Conservation (phyloP, 129 eudicot species). For the Kitagawia praeruptora region DNA sequence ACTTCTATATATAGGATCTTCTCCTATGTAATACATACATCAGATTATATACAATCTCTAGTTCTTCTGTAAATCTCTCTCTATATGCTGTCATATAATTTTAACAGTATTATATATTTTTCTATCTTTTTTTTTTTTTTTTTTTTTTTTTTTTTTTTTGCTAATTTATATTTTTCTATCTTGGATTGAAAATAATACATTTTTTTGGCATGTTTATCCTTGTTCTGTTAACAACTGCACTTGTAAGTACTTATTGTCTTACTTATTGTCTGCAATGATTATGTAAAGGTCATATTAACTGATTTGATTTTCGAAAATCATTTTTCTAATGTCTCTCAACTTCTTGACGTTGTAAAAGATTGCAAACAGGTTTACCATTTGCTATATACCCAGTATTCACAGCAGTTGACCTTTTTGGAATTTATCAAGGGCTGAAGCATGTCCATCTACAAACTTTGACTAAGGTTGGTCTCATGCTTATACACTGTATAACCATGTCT, state of each 20-base stretch:
- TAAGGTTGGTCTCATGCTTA: constrained; percentile 47
- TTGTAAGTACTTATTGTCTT: neutral
- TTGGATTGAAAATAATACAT: neutral
- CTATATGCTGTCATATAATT: no score
- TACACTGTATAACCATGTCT: neutral
- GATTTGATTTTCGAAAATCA: neutral
- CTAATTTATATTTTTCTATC: neutral
- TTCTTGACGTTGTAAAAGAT: constrained; percentile 38
- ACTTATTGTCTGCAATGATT: neutral
- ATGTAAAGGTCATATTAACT: neutral
- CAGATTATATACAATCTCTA: no score
- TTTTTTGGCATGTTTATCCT: neutral
- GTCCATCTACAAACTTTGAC: constrained; percentile 83
- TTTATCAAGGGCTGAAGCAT: constrained; percentile 81
- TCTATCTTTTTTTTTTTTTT: no score
- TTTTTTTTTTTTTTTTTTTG: no score
- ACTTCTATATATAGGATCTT: no score
- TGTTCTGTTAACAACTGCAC: neutral
- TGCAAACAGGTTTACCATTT: constrained; percentile 84
- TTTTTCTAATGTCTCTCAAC: constrained; percentile 15
- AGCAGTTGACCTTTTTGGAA: constrained; percentile 75
- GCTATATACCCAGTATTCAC: constrained; percentile 78
- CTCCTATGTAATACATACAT: no score
- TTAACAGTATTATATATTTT: no score
- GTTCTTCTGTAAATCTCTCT: no score